These are phyloP conservation scores for Intubia oerlemansii DNA, from an alignment of 2,329 filamentous ascomycete species.

Conservation along the genomic window DNA sequence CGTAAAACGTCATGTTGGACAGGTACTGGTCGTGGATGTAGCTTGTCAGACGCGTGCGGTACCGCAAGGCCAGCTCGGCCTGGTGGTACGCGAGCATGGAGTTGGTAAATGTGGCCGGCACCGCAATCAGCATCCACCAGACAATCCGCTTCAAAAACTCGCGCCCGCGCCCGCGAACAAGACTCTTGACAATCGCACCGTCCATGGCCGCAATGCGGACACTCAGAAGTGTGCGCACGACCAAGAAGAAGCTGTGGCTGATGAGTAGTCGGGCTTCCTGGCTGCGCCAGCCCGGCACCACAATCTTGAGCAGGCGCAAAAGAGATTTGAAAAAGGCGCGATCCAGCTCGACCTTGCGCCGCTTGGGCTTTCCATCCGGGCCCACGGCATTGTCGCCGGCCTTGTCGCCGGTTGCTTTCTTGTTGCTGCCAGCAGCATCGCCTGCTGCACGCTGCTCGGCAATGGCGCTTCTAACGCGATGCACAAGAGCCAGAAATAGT, in stretches of 20 bases:
- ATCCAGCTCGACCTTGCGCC: constrained; percentile 80
- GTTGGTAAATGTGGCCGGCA: constrained; percentile 94
- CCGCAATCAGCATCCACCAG: constrained; percentile 96
- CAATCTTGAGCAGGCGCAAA: constrained; percentile 59
- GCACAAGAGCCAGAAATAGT: constrained; percentile 57
- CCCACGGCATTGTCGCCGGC: neutral
- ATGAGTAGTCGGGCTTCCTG: constrained; percentile 71
- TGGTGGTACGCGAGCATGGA: constrained; percentile 98
- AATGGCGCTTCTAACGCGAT: constrained; percentile 79
- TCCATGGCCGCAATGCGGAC: constrained; percentile 93
- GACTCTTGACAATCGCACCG: constrained; percentile 72
- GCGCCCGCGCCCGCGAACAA: constrained; percentile 77
- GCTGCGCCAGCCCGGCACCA: constrained; percentile 75
- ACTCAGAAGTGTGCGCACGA: constrained; percentile 78
- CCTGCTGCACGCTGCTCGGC: constrained; percentile 52
- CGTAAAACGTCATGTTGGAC: constrained; percentile 95
- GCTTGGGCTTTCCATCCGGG: too few species aligned
- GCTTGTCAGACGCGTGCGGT: constrained; percentile 82
- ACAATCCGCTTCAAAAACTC: constrained; percentile 76
- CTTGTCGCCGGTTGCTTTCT: neutral
- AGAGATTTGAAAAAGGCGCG: constrained; percentile 61
- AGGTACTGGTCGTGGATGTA: constrained; percentile 91
- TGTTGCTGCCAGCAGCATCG: constrained; percentile 12
- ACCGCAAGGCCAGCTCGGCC: constrained; percentile 80
- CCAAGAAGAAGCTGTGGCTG: constrained; percentile 83